Evolutionary conservation across 2,329 filamentous ascomycete species (phyloP).

Genomic region (Diaporthe vaccinii): DNA sequence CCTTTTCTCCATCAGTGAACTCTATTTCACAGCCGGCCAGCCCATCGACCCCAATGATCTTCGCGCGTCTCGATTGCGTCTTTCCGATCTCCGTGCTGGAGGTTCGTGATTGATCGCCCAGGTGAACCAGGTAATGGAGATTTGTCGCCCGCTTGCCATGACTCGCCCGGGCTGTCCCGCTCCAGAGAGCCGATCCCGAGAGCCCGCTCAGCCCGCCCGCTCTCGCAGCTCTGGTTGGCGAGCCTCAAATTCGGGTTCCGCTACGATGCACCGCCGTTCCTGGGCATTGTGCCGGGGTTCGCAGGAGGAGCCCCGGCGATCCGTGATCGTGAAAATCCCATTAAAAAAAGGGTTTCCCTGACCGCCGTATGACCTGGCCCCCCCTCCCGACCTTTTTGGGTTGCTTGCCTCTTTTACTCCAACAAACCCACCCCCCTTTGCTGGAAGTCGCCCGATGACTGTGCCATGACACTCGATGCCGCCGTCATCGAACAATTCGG

Average conservation of each 20-base stretch:
- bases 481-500: slow-evolving; percentile 23
- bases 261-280: slow-evolving; percentile 19
- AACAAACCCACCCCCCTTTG: background rate
- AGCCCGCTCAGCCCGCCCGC: background rate
- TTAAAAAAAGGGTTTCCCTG: slow-evolving; percentile 20
- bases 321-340: slow-evolving; percentile 24
- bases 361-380: slow-evolving; percentile 10
- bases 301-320: slow-evolving; percentile 15
- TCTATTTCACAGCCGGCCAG: background rate
- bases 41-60: background rate
- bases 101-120: background rate
- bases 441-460: background rate
- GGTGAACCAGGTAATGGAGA: background rate
- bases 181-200: slow-evolving; percentile 5
- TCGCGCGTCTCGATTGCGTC: background rate
- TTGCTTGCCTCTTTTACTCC: background rate
- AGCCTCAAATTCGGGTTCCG: slow-evolving; percentile 29
- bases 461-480: slow-evolving; percentile 27
- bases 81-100: background rate
- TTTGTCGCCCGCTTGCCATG: slow-evolving; percentile 22
- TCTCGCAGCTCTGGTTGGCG: slow-evolving; percentile 26
- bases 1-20: background rate
- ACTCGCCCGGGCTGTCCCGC: slow-evolving; percentile 20
- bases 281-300: slow-evolving; percentile 21
- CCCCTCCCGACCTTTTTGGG: background rate